Base-by-base conservation (phyloP, 306 rosid genomes). In the Fragaria iinumae region DNA sequence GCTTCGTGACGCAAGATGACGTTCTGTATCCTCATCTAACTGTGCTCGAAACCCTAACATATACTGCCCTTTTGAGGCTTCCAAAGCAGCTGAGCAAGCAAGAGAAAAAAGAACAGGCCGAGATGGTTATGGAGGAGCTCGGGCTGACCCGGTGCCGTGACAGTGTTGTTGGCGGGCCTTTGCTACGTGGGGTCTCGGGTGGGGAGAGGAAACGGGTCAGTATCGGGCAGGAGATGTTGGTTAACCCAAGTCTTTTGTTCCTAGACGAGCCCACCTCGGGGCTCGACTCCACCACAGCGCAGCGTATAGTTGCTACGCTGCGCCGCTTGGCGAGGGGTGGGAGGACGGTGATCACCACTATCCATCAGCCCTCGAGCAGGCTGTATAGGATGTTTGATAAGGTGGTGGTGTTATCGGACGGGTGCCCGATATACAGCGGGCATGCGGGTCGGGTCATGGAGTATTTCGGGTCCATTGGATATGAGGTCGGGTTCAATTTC, bases 201-300 rank as follows among this genome's bases (percentile, higher is more conserved):
- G 98, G 98, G 16, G 98, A 91, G 64, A 69, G 96, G 5, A 93
- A 93, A 75, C 80, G 98, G 77, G 91, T 91, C 71, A 91, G 98
- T 77, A 91, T 93, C 13, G 98, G 95, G 79, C 93, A 89, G 36
- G 98, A 93, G 87, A 86, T 93, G 96, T 21, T 93, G 49, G 90
- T 91, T 11, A 88, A 93, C 86, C 98, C 98, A 83, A 88, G 96
- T 69, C 74, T 93, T 50, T 66, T 93, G 78, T 64, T 93, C 20
- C 71, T 93, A 5, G 97, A 93, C 59, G 98, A 93, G 79, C 97
- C 98, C 5, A 93, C 98, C 1, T 93, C 98, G 1, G 97, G 97
- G 3, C 84, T 93, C 3, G 98, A 93, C 82, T 93, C 98, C 0
- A 93, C 98, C 4, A 86, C 91, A 0, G 93, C 97, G 4, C 93